A percentile compares a stretch with the other conserved stretches of the same genome.
phyloP scores from a whole-genome alignment of 768 basidiomycete genomes.

The Astraeus odoratus region DNA sequence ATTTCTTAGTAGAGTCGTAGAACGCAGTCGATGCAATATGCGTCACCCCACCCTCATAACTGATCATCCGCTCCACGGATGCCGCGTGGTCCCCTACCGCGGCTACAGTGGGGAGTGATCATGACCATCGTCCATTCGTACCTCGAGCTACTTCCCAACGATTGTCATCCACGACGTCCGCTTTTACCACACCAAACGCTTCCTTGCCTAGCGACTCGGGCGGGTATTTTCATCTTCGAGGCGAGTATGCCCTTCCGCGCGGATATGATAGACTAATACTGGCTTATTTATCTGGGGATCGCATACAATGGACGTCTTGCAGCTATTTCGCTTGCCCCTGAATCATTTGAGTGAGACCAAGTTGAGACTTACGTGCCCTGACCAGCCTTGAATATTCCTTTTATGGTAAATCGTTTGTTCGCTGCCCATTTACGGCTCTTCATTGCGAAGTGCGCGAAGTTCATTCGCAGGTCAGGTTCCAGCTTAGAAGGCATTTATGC shows the following conservation, averaged over 20 bases:
- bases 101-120: conserved; percentile 4
- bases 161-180: conserved; percentile 11
- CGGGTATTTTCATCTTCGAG: conserved; percentile 9
- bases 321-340: conserved; percentile 23
- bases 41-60: conserved; percentile 3
- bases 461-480: conserved; percentile 20
- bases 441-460: conserved; percentile 22
- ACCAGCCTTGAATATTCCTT: conserved; percentile 31
- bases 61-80: conserved; percentile 10
- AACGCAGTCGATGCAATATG: not conserved
- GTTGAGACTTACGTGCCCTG: conserved; percentile 26
- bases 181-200: conserved; percentile 18
- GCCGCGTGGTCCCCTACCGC: conserved; percentile 13
- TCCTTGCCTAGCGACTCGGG: conserved; percentile 7
- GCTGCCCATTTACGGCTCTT: conserved; percentile 25
- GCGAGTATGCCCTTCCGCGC: conserved; percentile 10
- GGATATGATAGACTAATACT: conserved; percentile 17
- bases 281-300: conserved; percentile 8
- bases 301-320: conserved; percentile 18
- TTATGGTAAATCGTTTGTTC: conserved; percentile 32
- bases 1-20: not conserved
- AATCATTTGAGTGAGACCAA: conserved; percentile 26
- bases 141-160: conserved; percentile 7
- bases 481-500: conserved; percentile 29
- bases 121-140: conserved; percentile 5